Percentiles rank a stretch among this genome's conserved stretches.
Conservation (phyloP, 768 basidiomycete genomes). For the Termitomyces eurrhizus region DNA sequence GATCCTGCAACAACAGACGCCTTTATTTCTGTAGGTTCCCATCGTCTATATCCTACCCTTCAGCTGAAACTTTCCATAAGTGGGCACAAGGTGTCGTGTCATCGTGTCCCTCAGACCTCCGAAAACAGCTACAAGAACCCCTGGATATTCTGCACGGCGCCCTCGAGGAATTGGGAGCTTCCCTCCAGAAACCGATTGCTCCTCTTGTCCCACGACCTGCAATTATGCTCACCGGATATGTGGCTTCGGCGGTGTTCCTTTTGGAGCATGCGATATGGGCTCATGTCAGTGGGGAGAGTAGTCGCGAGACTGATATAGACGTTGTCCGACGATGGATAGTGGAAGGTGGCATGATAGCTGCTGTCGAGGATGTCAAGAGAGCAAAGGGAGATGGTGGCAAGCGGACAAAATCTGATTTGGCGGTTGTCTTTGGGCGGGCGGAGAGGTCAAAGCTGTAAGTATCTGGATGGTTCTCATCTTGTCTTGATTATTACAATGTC, state of each 20-base stretch:
- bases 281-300: constrained; percentile 21
- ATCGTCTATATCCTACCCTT: neutral
- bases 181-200: constrained; percentile 38
- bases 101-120: constrained; percentile 36
- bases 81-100: constrained; percentile 47
- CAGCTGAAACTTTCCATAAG: constrained; percentile 23
- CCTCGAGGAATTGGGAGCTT: constrained; percentile 33
- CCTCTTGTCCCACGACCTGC: constrained; percentile 53
- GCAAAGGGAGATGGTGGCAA: constrained; percentile 20
- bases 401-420: constrained; percentile 24
- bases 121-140: constrained; percentile 20
- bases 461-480: neutral
- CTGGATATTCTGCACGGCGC: constrained; percentile 33
- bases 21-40: constrained; percentile 44
- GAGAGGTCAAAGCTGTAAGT: constrained; percentile 20
- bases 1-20: constrained; percentile 40
- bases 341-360: constrained; percentile 41
- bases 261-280: constrained; percentile 73
- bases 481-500: neutral
- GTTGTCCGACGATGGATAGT: constrained; percentile 47
- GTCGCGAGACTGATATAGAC: constrained; percentile 41
- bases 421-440: constrained; percentile 32
- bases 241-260: constrained; percentile 51
- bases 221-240: constrained; percentile 53
- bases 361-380: constrained; percentile 31